Conservation (phyloP, 148 eudicot genomes). For the Vaccinium vitisidaea region DNA sequence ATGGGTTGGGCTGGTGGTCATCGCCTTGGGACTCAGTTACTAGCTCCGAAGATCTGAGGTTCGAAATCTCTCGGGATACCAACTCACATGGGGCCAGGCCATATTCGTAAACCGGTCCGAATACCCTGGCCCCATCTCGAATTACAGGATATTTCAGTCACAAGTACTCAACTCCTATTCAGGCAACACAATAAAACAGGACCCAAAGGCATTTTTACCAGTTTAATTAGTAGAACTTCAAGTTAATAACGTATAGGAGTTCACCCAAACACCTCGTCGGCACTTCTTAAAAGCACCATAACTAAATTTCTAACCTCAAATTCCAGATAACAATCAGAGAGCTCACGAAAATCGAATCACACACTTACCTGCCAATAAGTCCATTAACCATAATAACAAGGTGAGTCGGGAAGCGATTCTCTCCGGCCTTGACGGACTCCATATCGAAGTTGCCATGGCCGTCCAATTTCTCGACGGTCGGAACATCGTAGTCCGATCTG, state of each 20-base stretch:
- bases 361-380: constrained; percentile 73
- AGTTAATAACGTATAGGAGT: no score
- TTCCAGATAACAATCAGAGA: background rate
- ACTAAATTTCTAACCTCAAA: background rate
- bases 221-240: background rate
- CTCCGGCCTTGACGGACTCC: constrained; percentile 39
- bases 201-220: background rate
- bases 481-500: constrained; percentile 42
- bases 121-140: background rate
- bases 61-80: no score
- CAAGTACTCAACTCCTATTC: background rate
- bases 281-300: background rate
- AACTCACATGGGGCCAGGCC: no score
- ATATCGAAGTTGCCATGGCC: constrained; percentile 54
- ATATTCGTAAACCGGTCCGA: no score
- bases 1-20: no score
- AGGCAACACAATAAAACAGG: background rate
- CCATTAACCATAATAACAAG: constrained; percentile 82
- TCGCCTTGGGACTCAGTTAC: no score
- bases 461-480: constrained; percentile 46
- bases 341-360: background rate
- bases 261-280: background rate
- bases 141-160: background rate
- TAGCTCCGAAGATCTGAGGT: no score
- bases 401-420: constrained; percentile 43